phyloP scores from a whole-genome alignment of 352 stramenopile genomes.

The Blastocystis sp. region DNA sequence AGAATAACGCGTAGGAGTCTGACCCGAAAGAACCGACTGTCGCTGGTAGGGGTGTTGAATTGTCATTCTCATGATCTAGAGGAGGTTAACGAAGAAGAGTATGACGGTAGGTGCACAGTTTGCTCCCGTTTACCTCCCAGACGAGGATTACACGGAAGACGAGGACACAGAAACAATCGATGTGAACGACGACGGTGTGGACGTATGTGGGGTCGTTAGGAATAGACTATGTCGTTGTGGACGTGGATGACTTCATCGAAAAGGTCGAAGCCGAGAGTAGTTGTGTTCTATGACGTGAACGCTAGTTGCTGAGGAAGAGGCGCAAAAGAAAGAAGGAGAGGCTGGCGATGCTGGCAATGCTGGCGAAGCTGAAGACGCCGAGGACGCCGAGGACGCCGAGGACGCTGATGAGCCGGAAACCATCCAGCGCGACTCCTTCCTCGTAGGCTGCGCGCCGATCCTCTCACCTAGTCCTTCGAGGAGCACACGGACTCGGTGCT shows the following conservation, averaged over 20 bases:
- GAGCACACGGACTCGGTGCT: conserved; percentile 58
- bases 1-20: not conserved
- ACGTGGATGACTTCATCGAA: conserved; percentile 60
- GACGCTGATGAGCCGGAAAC: not conserved
- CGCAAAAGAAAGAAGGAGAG: conserved; percentile 2
- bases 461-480: conserved; percentile 45
- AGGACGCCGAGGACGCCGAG: not conserved
- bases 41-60: not conserved
- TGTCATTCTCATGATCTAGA: not conserved
- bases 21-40: not conserved
- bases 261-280: conserved; percentile 42
- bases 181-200: conserved; percentile 29
- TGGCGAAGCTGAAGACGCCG: not conserved
- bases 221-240: conserved; percentile 57
- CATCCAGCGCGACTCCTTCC: conserved; percentile 53
- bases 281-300: not conserved
- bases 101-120: not conserved
- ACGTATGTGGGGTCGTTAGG: not conserved
- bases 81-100: not conserved
- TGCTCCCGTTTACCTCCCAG: not conserved
- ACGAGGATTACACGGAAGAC: conserved; percentile 15
- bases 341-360: not conserved
- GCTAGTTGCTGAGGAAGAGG: conserved; percentile 18
- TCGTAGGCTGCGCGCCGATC: not conserved
- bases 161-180: conserved; percentile 32